Conservation (phyloP, 2,329 filamentous ascomycete genomes). For the Tolypocladium paradoxum region DNA sequence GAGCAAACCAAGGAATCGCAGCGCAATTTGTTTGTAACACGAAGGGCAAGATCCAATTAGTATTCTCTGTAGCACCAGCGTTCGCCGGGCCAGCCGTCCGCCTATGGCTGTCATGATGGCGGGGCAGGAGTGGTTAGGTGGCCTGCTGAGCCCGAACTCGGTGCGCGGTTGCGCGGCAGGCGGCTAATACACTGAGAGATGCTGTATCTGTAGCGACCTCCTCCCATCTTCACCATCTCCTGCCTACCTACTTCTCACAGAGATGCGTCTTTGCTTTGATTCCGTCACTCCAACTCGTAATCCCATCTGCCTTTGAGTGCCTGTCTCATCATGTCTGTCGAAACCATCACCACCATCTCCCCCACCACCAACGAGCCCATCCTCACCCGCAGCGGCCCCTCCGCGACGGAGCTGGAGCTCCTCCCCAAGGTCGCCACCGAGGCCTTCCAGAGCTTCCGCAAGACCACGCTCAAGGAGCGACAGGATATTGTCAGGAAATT, state of each 20-base stretch:
- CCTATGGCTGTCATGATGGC: neutral
- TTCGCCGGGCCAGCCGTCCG: neutral
- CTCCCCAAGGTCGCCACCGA: slow-evolving; percentile 62
- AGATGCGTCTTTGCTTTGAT: neutral
- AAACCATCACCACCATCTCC: slow-evolving; percentile 69
- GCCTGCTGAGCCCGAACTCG: slow-evolving; percentile 1
- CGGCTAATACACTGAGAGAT: slow-evolving; percentile 1
- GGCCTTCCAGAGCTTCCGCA: slow-evolving; percentile 68
- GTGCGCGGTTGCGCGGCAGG: slow-evolving; percentile 3
- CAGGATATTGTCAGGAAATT: slow-evolving; percentile 75
- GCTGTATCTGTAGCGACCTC: neutral
- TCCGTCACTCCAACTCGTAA: neutral
- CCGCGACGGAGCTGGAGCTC: slow-evolving; percentile 55
- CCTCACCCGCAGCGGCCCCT: slow-evolving; percentile 65
- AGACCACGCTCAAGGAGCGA: slow-evolving; percentile 63
- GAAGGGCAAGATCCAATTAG: neutral
- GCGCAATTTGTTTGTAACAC: neutral
- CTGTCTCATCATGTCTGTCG: slow-evolving; percentile 45
- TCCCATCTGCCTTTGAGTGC: neutral
- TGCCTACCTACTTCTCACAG: no score
- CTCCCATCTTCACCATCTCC: no score
- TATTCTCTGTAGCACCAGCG: neutral
- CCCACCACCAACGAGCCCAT: slow-evolving; percentile 80
- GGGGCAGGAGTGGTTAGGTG: neutral
- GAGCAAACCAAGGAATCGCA: neutral